phyloP scores from a whole-genome alignment of 129 eudicot genomes.

The Chrysanthemum makinoi region DNA sequence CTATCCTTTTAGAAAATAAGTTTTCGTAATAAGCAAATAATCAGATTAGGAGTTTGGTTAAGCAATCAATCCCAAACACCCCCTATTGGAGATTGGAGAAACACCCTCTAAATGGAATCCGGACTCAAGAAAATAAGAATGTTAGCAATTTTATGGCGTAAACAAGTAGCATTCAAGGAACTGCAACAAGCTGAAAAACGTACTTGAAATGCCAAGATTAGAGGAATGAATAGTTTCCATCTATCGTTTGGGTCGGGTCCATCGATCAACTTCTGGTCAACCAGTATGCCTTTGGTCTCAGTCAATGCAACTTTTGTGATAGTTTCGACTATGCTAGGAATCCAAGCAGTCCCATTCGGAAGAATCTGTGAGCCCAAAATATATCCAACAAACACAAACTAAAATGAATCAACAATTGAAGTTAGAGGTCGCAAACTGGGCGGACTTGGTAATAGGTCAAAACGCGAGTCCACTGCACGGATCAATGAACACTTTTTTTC shows the following conservation, averaged over 20 bases:
- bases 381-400: not conserved
- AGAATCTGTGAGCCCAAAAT: slow-evolving; percentile 50
- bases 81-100: not conserved
- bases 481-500: no score
- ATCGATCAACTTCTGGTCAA: slow-evolving; percentile 81
- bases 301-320: slow-evolving; percentile 64
- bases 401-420: slow-evolving; percentile 1
- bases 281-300: slow-evolving; percentile 58
- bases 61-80: not conserved
- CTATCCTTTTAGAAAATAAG: not conserved
- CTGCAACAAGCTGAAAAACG: slow-evolving; percentile 24
- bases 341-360: slow-evolving; percentile 78
- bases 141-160: not conserved
- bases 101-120: not conserved
- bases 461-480: no score
- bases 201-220: slow-evolving; percentile 62
- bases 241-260: slow-evolving; percentile 79
- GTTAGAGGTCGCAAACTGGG: no score
- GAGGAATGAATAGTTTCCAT: slow-evolving; percentile 67
- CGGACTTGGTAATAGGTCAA: no score
- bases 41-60: not conserved
- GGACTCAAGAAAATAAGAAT: not conserved
- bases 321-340: slow-evolving; percentile 60
- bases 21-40: not conserved
- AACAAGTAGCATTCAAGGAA: slow-evolving; percentile 3